These are phyloP conservation scores for Fagopyrum homotropicum DNA, from an alignment of 148 eudicot genomes.

Conservation along the genomic window DNA sequence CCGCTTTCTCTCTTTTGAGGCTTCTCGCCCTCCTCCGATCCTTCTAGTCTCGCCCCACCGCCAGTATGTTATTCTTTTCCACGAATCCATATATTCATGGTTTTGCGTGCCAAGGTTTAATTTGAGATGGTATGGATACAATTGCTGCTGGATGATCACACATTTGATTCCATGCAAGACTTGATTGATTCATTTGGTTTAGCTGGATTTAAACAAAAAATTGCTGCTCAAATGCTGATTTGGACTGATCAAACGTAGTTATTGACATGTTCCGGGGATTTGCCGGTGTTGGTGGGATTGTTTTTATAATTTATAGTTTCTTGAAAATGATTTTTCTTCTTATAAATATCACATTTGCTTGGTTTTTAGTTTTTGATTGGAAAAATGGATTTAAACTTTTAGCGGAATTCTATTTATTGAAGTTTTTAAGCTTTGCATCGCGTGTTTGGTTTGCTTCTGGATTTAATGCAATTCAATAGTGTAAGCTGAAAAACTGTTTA, in stretches of 20 bases:
- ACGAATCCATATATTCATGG: background rate
- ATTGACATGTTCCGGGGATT: background rate
- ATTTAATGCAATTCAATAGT: background rate
- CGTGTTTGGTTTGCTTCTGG: background rate
- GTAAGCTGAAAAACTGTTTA: background rate
- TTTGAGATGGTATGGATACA: background rate
- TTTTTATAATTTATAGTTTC: too few species aligned
- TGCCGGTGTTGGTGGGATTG: background rate
- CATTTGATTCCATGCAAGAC: background rate
- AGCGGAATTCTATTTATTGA: too few species aligned
- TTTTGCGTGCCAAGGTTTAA: background rate
- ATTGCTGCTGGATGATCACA: background rate
- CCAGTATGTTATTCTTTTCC: background rate
- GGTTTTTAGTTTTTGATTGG: background rate
- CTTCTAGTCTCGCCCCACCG: background rate
- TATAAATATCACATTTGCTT: background rate
- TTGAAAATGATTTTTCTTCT: background rate
- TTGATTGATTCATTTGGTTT: background rate
- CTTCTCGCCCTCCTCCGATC: background rate
- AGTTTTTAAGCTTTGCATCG: too few species aligned
- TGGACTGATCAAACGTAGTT: background rate
- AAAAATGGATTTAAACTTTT: background rate
- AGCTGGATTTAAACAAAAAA: background rate
- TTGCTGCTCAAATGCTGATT: background rate
- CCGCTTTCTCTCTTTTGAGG: background rate